Conservation (phyloP, 1,284 basidiomycete species). For the Peniophora sp. region DNA sequence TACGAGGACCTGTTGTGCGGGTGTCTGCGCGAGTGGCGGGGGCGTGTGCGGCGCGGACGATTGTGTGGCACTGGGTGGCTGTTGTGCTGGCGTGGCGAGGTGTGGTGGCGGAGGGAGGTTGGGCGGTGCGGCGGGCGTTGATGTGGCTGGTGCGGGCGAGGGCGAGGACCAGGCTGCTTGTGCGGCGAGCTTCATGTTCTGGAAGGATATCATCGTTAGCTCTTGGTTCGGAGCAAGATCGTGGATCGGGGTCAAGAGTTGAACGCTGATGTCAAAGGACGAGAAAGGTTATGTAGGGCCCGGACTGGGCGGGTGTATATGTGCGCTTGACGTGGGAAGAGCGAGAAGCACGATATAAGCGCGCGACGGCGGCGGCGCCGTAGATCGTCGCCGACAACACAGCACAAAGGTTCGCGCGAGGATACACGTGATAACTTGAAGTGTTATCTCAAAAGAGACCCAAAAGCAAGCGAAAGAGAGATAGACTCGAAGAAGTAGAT, state of each 20-base stretch:
- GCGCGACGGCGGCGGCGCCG: background rate
- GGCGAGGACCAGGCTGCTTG: conserved; percentile 46
- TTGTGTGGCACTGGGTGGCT: conserved; percentile 20
- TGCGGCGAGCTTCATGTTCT: conserved; percentile 42
- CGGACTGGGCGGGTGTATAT: too few species aligned
- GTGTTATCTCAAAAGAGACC: too few species aligned
- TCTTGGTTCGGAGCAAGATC: conserved; percentile 36
- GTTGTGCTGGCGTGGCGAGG: background rate
- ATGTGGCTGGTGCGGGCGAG: conserved; percentile 8
- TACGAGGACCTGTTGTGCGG: conserved; percentile 90
- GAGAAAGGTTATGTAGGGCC: too few species aligned
- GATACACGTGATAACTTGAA: too few species aligned
- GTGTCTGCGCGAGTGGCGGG: conserved; percentile 53
- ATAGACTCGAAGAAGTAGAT: too few species aligned
- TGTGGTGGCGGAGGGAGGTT: conserved; percentile 6
- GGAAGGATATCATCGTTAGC: conserved; percentile 36
- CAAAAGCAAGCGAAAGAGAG: too few species aligned
- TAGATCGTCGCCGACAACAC: background rate
- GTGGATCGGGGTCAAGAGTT: background rate
- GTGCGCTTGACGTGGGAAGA: conserved; percentile 19
- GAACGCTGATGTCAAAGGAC: too few species aligned
- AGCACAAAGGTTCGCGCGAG: background rate
- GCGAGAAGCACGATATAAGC: conserved; percentile 13
- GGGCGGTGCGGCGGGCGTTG: conserved; percentile 12
- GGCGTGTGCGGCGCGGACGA: conserved; percentile 18